phyloP scores from a whole-genome alignment of 495 filamentous ascomycete genomes.

The Mytilinidion resinicola region DNA sequence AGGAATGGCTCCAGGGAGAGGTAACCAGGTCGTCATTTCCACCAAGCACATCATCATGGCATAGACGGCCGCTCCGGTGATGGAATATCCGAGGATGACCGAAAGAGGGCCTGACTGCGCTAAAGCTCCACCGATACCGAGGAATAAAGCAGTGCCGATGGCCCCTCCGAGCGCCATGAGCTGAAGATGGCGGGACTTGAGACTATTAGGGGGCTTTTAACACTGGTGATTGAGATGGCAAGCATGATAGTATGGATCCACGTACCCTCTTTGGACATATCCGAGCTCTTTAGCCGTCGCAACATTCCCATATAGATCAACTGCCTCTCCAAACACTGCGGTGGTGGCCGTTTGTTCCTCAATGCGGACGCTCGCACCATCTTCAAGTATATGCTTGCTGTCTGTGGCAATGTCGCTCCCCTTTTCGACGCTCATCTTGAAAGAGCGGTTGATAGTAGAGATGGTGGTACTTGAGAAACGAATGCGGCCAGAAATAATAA shows the following conservation, averaged over 20 bases:
- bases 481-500: no score
- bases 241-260: no score
- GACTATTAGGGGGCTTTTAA: no score
- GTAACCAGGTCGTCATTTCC: slow-evolving; percentile 73
- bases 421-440: no score
- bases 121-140: slow-evolving; percentile 61
- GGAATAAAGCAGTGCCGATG: slow-evolving; percentile 70
- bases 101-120: slow-evolving; percentile 58
- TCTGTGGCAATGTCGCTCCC: no score
- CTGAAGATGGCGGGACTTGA: slow-evolving; percentile 51
- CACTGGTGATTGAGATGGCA: no score
- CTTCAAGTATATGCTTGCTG: no score
- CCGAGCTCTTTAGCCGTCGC: slow-evolving; percentile 39
- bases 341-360: no score
- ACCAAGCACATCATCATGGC: slow-evolving; percentile 51
- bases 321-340: slow-evolving; percentile 38
- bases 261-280: slow-evolving; percentile 39
- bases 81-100: slow-evolving; percentile 60
- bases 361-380: no score
- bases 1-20: slow-evolving; percentile 69
- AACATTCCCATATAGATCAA: slow-evolving; percentile 39
- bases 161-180: slow-evolving; percentile 64
- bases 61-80: slow-evolving; percentile 60
- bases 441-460: no score
- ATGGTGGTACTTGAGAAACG: no score